Evolutionary conservation across 768 basidiomycete species (phyloP).

Genomic region (Hericium erinaceus): DNA sequence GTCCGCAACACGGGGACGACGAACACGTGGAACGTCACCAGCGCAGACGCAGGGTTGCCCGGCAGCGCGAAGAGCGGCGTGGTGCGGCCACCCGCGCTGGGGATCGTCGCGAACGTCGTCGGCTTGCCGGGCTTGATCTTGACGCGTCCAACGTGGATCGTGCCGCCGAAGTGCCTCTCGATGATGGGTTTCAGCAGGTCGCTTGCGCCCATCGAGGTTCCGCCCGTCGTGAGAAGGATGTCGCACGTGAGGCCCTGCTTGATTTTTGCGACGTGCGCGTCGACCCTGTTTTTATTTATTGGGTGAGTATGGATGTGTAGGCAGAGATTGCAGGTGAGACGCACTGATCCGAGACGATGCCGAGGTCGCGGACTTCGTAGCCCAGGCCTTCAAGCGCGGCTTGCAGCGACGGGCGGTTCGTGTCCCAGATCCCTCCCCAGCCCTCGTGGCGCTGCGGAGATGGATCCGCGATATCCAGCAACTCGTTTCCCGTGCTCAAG

Average conservation of each 20-base stretch:
- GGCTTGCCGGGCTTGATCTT: constrained; percentile 72
- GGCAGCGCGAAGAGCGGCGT: constrained; percentile 80
- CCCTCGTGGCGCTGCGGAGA: constrained; percentile 23
- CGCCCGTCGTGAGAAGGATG: constrained; percentile 76
- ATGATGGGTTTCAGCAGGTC: constrained; percentile 86
- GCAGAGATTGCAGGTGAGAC: constrained; percentile 5
- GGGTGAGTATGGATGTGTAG: background rate
- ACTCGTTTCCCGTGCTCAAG: constrained; percentile 82
- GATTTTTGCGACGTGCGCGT: constrained; percentile 50
- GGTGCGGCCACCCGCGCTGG: constrained; percentile 25
- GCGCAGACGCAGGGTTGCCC: constrained; percentile 81
- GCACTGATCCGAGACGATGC: constrained; percentile 70
- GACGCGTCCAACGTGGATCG: constrained; percentile 80
- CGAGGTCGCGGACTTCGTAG: constrained; percentile 71
- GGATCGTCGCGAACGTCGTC: constrained; percentile 81
- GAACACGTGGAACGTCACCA: constrained; percentile 81
- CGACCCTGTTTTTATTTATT: constrained; percentile 30
- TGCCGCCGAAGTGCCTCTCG: constrained; percentile 67
- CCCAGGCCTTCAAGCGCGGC: constrained; percentile 65
- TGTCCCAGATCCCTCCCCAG: constrained; percentile 78
- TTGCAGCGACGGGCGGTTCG: constrained; percentile 73
- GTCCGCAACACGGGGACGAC: constrained; percentile 71
- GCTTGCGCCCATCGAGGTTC: constrained; percentile 85
- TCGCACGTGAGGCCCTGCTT: constrained; percentile 55
- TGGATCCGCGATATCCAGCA: constrained; percentile 48